These are phyloP conservation scores for Lasiodiplodia citricola DNA, from an alignment of 2,329 filamentous ascomycete genomes.

Conservation along the genomic window DNA sequence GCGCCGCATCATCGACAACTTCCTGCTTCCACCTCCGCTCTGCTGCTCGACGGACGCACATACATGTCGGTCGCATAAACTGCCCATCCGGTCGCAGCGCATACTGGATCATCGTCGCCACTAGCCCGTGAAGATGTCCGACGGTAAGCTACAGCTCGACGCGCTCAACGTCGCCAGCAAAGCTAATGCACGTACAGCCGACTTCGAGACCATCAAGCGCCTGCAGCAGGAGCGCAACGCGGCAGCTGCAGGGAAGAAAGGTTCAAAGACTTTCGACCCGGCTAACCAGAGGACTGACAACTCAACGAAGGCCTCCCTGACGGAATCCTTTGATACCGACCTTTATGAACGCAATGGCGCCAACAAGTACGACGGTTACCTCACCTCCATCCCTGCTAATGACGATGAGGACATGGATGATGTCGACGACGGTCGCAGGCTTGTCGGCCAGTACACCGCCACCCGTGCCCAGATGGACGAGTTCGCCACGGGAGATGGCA, in stretches of 20 bases:
- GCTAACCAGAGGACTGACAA: conserved; percentile 80
- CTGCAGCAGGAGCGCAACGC: conserved; percentile 93
- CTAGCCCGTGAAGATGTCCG: conserved; percentile 37
- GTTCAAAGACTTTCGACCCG: conserved; percentile 78
- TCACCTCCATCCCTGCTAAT: conserved; percentile 81
- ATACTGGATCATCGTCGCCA: conserved; percentile 20
- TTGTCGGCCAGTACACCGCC: conserved; percentile 96
- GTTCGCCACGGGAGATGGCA: conserved; percentile 85
- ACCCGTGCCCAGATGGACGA: conserved; percentile 92
- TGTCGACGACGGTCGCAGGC: conserved; percentile 68
- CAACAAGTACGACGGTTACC: conserved; percentile 88
- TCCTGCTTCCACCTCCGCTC: conserved; percentile 1
- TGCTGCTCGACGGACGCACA: conserved; percentile 4
- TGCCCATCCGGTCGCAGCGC: conserved; percentile 11
- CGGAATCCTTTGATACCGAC: conserved; percentile 83
- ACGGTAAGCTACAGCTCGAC: conserved; percentile 34
- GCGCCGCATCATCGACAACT: conserved; percentile 8
- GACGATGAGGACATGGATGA: conserved; percentile 84
- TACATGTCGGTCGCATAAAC: conserved; percentile 25
- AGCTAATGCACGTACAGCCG: conserved; percentile 56
- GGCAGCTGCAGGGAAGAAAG: conserved; percentile 76
- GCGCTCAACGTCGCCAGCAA: neutral
- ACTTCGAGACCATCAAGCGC: conserved; percentile 85
- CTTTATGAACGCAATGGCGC: conserved; percentile 80
- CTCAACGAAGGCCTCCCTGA: conserved; percentile 89